These are phyloP conservation scores for Capsicum pubescens DNA, from an alignment of 257 asterid species.

Conservation along the genomic window DNA sequence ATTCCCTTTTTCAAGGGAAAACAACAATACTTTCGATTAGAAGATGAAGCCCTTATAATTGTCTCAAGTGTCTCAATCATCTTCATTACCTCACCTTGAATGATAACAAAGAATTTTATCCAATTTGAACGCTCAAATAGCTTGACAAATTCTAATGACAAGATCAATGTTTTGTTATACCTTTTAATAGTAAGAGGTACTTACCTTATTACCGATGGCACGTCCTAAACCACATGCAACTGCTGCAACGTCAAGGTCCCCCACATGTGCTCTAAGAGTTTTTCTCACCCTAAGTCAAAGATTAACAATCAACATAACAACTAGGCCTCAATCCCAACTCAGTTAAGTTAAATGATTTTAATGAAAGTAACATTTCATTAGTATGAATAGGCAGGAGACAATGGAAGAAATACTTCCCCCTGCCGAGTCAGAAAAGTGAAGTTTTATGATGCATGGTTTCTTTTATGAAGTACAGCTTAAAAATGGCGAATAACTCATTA, in stretches of 20 bases:
- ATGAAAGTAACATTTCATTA: neutral
- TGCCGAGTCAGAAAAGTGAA: neutral
- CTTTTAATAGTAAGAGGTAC: slow-evolving; percentile 1
- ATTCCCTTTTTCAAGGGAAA: neutral
- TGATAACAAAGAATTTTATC: neutral
- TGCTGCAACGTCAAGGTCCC: slow-evolving; percentile 89
- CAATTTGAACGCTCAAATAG: neutral
- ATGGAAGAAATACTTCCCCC: neutral
- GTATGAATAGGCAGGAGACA: slow-evolving; percentile 12
- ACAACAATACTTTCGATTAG: neutral
- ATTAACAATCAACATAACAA: neutral
- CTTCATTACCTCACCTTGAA: slow-evolving; percentile 16
- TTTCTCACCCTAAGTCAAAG: slow-evolving; percentile 74
- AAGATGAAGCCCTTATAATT: neutral
- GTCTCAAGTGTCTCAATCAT: neutral
- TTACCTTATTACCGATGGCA: slow-evolving; percentile 96
- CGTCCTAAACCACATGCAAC: slow-evolving; percentile 97
- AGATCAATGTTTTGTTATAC: neutral
- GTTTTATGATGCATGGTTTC: neutral
- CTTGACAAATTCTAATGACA: neutral
- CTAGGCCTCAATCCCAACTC: neutral
- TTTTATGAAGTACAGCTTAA: slow-evolving; percentile 2
- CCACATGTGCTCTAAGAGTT: slow-evolving; percentile 69
- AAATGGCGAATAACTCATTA: neutral
- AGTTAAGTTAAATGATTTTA: neutral